phyloP scores from a whole-genome alignment of 192 early-diverging fungal species.

The Hyaloraphidium curvatum region DNA sequence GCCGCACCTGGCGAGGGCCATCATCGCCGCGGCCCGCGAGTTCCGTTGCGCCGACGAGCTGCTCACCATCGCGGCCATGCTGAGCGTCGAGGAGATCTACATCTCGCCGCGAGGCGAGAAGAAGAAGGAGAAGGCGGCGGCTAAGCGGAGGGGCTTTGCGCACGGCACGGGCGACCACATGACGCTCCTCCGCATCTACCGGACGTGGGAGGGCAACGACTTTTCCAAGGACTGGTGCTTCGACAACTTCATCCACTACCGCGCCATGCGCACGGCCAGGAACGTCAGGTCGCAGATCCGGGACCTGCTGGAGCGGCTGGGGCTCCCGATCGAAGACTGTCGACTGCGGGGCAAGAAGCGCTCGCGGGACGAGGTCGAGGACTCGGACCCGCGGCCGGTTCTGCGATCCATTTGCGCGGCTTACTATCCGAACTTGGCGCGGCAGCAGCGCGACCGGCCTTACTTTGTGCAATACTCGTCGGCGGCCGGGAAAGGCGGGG shows the following conservation, averaged over 20 bases:
- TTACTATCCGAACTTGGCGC: slow-evolving; percentile 26
- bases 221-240: slow-evolving; percentile 19
- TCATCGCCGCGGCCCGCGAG: slow-evolving; percentile 17
- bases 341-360: background rate
- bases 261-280: slow-evolving; percentile 24
- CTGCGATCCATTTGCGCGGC: slow-evolving; percentile 23
- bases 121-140: slow-evolving; percentile 16
- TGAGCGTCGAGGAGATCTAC: slow-evolving; percentile 27
- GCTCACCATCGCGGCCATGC: slow-evolving; percentile 25
- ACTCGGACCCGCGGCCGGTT: slow-evolving; percentile 14
- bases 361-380: background rate
- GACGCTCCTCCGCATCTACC: slow-evolving; percentile 20
- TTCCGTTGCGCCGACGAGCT: slow-evolving; percentile 23
- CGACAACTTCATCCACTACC: slow-evolving; percentile 19
- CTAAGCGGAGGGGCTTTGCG: slow-evolving; percentile 5
- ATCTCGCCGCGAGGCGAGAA: slow-evolving; percentile 12
- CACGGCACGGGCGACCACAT: slow-evolving; percentile 27
- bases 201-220: slow-evolving; percentile 13
- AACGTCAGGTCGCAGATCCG: slow-evolving; percentile 24
- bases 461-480: slow-evolving; percentile 23
- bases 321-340: slow-evolving; percentile 10
- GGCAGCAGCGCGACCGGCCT: slow-evolving; percentile 18
- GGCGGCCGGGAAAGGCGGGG: background rate
- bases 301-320: slow-evolving; percentile 15
- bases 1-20: slow-evolving; percentile 20